phyloP scores from a whole-genome alignment of 805 yeast genomes.

The Peterozyma toletana region DNA sequence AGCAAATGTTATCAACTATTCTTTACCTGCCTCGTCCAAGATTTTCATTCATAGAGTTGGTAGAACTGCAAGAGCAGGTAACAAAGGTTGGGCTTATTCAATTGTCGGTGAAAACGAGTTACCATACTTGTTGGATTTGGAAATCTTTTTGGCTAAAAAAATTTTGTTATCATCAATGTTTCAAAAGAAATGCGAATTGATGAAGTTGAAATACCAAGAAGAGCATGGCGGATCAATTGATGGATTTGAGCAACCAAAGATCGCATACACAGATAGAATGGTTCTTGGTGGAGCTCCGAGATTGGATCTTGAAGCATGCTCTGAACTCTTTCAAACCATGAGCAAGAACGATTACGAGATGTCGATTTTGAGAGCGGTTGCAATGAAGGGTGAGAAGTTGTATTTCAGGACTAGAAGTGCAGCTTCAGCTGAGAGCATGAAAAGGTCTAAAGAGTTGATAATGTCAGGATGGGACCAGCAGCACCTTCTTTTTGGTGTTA shows the following conservation, averaged over 20 bases:
- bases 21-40: constrained; percentile 88
- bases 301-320: constrained; percentile 54
- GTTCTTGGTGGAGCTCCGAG: constrained; percentile 84
- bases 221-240: constrained; percentile 13
- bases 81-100: constrained; percentile 95
- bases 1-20: constrained; percentile 89
- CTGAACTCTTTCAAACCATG: constrained; percentile 63
- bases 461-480: constrained; percentile 84
- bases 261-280: constrained; percentile 67
- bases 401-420: constrained; percentile 80
- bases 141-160: constrained; percentile 81
- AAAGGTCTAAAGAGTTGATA: constrained; percentile 73
- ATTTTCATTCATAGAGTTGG: constrained; percentile 97
- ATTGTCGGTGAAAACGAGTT: constrained; percentile 78
- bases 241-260: constrained; percentile 32
- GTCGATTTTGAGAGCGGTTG: constrained; percentile 55
- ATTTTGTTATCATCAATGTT: constrained; percentile 64
- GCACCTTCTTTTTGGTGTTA: constrained; percentile 71
- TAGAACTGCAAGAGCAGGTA: constrained; percentile 99
- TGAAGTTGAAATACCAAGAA: constrained; percentile 46
- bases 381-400: constrained; percentile 81
- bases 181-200: constrained; percentile 48
- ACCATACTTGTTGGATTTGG: constrained; percentile 86
- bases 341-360: constrained; percentile 64
- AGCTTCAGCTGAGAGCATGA: constrained; percentile 82